These are phyloP conservation scores for Marchantia polymorpha DNA, from an alignment of 225 moss, liverwort and hornwort species.

Conservation along the genomic window DNA sequence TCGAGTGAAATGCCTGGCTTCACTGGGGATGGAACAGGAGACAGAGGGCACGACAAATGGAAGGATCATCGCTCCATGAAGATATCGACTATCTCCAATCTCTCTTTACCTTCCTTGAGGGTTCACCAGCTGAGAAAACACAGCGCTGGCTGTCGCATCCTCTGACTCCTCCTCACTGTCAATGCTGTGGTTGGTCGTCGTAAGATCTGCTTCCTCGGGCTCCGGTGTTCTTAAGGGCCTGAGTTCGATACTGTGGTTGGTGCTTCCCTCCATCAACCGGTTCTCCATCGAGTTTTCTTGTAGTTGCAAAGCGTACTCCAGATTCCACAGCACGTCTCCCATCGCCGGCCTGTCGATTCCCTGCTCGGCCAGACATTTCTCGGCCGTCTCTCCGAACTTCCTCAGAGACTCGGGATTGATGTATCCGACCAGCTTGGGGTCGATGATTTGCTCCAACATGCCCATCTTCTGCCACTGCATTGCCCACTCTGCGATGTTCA, in stretches of 20 bases:
- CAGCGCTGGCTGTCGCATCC: slow-evolving; percentile 79
- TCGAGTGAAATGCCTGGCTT: slow-evolving; percentile 13
- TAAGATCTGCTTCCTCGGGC: slow-evolving; percentile 56
- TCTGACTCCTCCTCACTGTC: slow-evolving; percentile 56
- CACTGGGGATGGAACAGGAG: background rate
- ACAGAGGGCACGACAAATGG: slow-evolving; percentile 3
- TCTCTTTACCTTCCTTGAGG: slow-evolving; percentile 83
- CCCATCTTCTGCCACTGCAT: slow-evolving; percentile 84
- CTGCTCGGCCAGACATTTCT: slow-evolving; percentile 87
- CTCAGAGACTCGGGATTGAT: slow-evolving; percentile 61
- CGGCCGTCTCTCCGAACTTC: slow-evolving; percentile 90
- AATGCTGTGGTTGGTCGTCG: slow-evolving; percentile 61
- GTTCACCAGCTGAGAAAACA: slow-evolving; percentile 92
- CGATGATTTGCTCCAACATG: slow-evolving; percentile 72
- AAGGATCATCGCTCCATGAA: slow-evolving; percentile 3
- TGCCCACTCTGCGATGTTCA: slow-evolving; percentile 94
- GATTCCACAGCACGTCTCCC: slow-evolving; percentile 94
- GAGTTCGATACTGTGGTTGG: slow-evolving; percentile 46
- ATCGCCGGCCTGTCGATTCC: slow-evolving; percentile 85
- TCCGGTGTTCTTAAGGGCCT: slow-evolving; percentile 43
- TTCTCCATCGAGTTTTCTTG: slow-evolving; percentile 67
- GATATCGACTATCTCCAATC: slow-evolving; percentile 8
- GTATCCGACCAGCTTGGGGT: slow-evolving; percentile 57
- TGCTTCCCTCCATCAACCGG: slow-evolving; percentile 70
- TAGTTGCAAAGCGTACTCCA: slow-evolving; percentile 82